These are phyloP conservation scores for Pseudopyricularia cyperi DNA, from an alignment of 2,329 filamentous ascomycete species.

Conservation along the genomic window DNA sequence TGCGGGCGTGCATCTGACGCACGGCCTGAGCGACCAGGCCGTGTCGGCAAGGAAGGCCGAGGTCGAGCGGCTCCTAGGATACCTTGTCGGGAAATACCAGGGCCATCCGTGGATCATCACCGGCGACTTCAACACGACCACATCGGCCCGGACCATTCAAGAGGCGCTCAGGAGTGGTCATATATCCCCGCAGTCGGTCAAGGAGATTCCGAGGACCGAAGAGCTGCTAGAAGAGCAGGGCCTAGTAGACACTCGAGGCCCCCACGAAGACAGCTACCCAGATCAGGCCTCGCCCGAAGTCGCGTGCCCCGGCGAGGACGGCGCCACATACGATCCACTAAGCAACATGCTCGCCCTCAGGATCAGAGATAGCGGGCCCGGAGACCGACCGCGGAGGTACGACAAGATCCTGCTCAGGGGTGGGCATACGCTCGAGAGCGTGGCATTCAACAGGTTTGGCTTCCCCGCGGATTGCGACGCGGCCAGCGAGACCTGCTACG, in stretches of 20 bases:
- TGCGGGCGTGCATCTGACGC: constrained; percentile 47
- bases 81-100: constrained; percentile 28
- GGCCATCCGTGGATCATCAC: constrained; percentile 40
- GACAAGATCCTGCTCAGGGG: constrained; percentile 46
- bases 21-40: constrained; percentile 45
- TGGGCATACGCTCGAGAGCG: constrained; percentile 22
- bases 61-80: constrained; percentile 31
- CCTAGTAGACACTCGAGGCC: constrained; percentile 33
- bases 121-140: constrained; percentile 53
- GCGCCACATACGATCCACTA: constrained; percentile 50
- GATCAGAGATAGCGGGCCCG: constrained; percentile 29
- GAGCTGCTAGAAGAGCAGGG: constrained; percentile 27
- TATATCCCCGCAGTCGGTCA: constrained; percentile 35
- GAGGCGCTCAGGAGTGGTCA: constrained; percentile 35
- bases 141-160: constrained; percentile 42
- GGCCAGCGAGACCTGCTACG: constrained; percentile 14
- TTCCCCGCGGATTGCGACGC: constrained; percentile 13
- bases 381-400: constrained; percentile 50
- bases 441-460: constrained; percentile 46
- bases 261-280: constrained; percentile 13
- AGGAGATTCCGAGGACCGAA: constrained; percentile 32
- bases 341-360: constrained; percentile 41
- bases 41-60: constrained; percentile 44
- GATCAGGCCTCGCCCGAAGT: constrained; percentile 12
- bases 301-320: constrained; percentile 44